Percentiles rank a stretch among this genome's conserved stretches.
Conservation (phyloP, 1,284 basidiomycete species). For the Puccinia novopanici region DNA sequence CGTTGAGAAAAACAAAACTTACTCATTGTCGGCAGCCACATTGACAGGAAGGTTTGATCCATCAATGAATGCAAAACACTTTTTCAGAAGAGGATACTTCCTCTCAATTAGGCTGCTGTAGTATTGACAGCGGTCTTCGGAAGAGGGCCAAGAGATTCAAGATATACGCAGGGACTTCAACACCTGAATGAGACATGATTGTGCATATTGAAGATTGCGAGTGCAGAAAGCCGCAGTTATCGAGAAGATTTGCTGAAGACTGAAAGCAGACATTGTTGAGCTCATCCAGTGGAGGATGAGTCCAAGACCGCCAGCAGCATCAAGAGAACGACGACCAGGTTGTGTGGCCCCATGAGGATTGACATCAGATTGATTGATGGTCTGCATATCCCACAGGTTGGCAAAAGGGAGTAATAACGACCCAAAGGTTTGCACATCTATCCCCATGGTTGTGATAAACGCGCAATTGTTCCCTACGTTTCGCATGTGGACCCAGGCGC, state of each 20-base stretch:
- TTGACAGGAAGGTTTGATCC: background rate
- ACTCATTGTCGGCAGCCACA: background rate
- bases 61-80: slow-evolving; percentile 18
- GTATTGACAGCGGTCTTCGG: background rate
- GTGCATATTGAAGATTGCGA: background rate
- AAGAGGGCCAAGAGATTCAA: background rate
- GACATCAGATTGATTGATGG: background rate
- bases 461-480: background rate
- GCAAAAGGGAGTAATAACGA: background rate
- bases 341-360: too few relatives aligned
- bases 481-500: background rate
- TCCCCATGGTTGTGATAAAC: background rate
- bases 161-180: background rate
- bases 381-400: background rate
- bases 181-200: background rate
- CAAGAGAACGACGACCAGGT: too few relatives aligned
- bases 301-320: too few relatives aligned
- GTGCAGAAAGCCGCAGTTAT: background rate
- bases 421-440: background rate
- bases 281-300: too few relatives aligned
- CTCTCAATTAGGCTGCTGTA: background rate
- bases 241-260: too few relatives aligned
- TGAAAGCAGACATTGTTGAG: too few relatives aligned
- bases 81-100: background rate
- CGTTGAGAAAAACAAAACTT: background rate